Base-by-base conservation (phyloP, 371 early-diverging fungal species). In the Lichtheimia hyalospora region DNA sequence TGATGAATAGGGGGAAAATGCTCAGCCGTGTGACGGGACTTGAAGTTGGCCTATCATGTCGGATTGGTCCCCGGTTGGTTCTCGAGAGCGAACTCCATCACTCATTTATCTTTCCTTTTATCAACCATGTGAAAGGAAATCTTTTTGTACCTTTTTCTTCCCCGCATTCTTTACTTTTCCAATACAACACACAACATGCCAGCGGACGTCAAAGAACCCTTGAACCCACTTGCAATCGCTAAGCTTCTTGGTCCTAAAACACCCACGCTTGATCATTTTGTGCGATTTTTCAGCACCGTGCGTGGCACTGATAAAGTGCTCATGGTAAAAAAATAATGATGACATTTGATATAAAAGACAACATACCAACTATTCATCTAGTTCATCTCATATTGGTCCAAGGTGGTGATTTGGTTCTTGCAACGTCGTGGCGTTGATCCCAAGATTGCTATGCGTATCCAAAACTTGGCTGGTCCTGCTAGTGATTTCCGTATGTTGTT, bases 301-400 rank as follows among this genome's bases (percentile, higher is more conserved):
- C 82, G 92, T 49, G 96, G 97, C 24, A 93, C 94, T 16, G 97
- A 97, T 81, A 97, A 97, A 81, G 89, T 91, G 24, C 78, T 95
- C 61, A 96, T 96, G 97, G 93, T 94, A 85, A 75, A 15, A 23
- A 12, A n/a, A 16, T n/a, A 15, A 23, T 18, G 46, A 46, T n/a
- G 46, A 46, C 21, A n/a, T 46, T 21, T 14, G 16, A 46, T 46
- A 46, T 46, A 15, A 3, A 20, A 1, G 0, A 16, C 8, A 5
- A 10, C 10, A 10, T 34, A 8, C 34, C 34, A 34, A 34, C 10
- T 7, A 28, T 6, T 7, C 28, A 57, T 20, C 21, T 77, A 95
- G 96, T 84, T 93, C 27, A 82, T 92, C 50, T 93, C 94, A 84
- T 97, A 96, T 75, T 83, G 86, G 72, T 89, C 94, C 62, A 97